Evolutionary conservation across 257 asterid species (phyloP), one percentile per base, ranked within the genome.

Genomic region (Eucommia ulmoides): DNA sequence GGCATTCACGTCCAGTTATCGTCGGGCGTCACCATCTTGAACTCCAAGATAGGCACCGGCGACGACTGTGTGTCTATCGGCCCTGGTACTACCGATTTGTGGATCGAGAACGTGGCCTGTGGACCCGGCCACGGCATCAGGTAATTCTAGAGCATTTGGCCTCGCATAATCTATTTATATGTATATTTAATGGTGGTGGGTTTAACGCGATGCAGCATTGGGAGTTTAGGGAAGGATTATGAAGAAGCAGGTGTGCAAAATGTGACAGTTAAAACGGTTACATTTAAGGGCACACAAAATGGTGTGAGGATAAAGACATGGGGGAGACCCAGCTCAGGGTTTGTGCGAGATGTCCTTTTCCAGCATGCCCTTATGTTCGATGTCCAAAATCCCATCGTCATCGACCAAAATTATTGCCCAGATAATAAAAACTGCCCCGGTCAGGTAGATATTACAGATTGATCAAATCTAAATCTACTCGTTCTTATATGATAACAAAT

Each of bases 231-330:
- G 0, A 16, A 42, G 48, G 20, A 16, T 2, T 42, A 16, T 16
- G 5, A 42, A 7, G 48, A 42, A 42, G 20, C 19, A 1, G 48
- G 48, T 2, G 48, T 42, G 0, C 48, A 42, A 18, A 42, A 42
- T 42, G 48, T 42, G 20, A 42, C 48, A 42, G 20, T 42, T 42
- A 42, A 3, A 42, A 42, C 20, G 6, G 48, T 42, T 18, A 42
- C 3, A 42, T 42, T 42, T 42, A 42, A 9, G 4, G 48, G 20
- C 19, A n/a, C 20, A 3, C 9, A 15, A 10, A 15, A 16, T n/a
- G 48, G 48, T 15, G 5, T 42, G 48, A 42, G 48, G 20, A 42
- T 42, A 15, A 42, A 42, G 48, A 42, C 48, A 42, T 42, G 48
- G 48, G 20, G 9, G 2, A 42, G 20, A 9, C 48, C 48, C 48